These are phyloP conservation scores for Colletotrichum aenigma DNA, from an alignment of 2,329 filamentous ascomycete genomes.

Conservation along the genomic window DNA sequence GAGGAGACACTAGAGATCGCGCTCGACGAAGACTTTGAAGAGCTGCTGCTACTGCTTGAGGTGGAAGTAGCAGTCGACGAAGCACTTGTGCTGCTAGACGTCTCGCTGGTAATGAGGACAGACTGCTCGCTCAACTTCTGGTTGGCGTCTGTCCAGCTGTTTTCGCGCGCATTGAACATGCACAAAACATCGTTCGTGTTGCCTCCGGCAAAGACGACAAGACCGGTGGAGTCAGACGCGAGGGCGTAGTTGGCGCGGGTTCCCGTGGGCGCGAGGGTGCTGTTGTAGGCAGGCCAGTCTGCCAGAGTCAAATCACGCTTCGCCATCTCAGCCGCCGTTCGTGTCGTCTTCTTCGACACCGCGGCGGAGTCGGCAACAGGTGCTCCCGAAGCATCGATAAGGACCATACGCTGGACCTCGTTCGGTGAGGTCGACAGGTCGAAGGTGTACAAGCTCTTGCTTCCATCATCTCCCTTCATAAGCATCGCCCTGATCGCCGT, in stretches of 20 bases:
- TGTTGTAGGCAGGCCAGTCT: conserved; percentile 82
- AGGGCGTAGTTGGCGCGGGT: conserved; percentile 74
- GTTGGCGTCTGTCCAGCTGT: conserved; percentile 79
- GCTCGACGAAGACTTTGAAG: conserved; percentile 24
- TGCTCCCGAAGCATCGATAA: conserved; percentile 66
- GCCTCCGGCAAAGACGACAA: conserved; percentile 65
- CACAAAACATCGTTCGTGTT: conserved; percentile 68
- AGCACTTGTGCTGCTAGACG: conserved; percentile 31
- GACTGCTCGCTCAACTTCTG: conserved; percentile 60
- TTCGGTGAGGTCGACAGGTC: conserved; percentile 79
- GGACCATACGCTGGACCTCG: conserved; percentile 69
- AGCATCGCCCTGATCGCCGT: conserved; percentile 65
- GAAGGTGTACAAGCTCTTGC: conserved; percentile 80
- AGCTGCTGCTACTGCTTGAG: conserved; percentile 27
- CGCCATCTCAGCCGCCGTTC: neutral
- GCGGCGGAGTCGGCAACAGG: conserved; percentile 52
- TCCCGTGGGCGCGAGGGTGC: conserved; percentile 68
- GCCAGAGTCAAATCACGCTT: conserved; percentile 57
- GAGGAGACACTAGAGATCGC: conserved; percentile 20
- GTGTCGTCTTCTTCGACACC: conserved; percentile 27
- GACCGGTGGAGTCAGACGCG: conserved; percentile 67
- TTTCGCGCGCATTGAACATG: conserved; percentile 78
- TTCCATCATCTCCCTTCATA: conserved; percentile 74
- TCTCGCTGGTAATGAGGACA: conserved; percentile 32
- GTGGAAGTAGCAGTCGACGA: conserved; percentile 31